Base-by-base conservation (phyloP, 2,329 filamentous ascomycete genomes). In the Fusarium nurragi region DNA sequence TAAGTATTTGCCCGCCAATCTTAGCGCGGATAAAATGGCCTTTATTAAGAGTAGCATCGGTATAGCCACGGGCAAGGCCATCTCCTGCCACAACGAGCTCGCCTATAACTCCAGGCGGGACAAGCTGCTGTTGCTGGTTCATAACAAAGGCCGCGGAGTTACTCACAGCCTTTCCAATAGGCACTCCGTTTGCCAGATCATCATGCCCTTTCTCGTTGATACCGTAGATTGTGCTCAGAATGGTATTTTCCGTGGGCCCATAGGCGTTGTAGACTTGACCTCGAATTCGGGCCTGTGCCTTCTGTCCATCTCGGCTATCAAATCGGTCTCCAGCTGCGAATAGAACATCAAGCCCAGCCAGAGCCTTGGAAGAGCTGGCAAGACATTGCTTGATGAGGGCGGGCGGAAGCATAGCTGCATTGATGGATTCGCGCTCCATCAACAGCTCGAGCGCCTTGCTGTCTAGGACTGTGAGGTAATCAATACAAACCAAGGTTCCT, bases 1-100 rank as follows among this genome's bases (percentile, higher is more conserved):
- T 26, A 8, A 26, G 9, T 11, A 8, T 26, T 26, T 26, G 25
- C 4, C 25, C 25, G 7, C 25, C 25, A 26, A 26, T 26, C 9
- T 26, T 26, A 8, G 7, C 25, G 12, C 12, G 25, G 25, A 26
- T 26, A 11, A 26, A 26, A 10, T 45, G 64, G 25, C 26, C 38
- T 12, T 21, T 7, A 30, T 67, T 40, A 3, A 64, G 25, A 3
- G 32, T 14, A 11, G 46, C 11, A 37, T 67, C 58, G 7, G 38
- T 61, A 38, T 72, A 71, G 10, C 38, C 39, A 8, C 34, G 38
- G 7, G 48, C 30, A 25, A 51, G 26, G 11, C 48, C 48, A 23
- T 68, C 66, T 14, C 69, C 69, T 6, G 64, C 60, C 2, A 72
- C 58, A 23, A 71, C 57, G 5, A 72, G 55, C 49, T 72, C 69